Conservation (phyloP, 257 asterid species). For the Solanum stenotomum region DNA sequence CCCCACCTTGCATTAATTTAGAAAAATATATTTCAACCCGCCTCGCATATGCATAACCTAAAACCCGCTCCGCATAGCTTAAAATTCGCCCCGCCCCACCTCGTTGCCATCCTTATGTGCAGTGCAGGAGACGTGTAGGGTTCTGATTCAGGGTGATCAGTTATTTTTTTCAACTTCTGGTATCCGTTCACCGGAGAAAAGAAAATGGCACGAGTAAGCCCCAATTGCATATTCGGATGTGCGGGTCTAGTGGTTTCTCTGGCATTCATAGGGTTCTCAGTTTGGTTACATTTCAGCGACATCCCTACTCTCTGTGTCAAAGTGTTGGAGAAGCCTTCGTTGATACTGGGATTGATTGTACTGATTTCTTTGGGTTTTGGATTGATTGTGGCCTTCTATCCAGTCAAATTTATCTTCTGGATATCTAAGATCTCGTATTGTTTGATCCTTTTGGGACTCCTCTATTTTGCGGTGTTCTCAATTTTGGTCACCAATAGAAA, state of each 20-base stretch:
- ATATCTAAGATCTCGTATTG: conserved; percentile 24
- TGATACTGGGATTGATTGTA: conserved; percentile 31
- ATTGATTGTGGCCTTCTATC: conserved; percentile 33
- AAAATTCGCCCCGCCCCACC: too few species aligned
- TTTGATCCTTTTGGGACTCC: conserved; percentile 22
- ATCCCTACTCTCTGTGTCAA: conserved; percentile 33
- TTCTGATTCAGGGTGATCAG: too few species aligned
- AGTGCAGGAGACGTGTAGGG: too few species aligned
- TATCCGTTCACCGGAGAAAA: too few species aligned
- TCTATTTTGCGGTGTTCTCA: conserved; percentile 34
- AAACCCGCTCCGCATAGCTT: too few species aligned
- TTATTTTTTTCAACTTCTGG: too few species aligned
- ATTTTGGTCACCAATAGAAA: conserved; percentile 41
- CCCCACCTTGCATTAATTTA: too few species aligned
- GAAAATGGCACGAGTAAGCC: conserved; percentile 23
- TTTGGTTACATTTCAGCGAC: conserved; percentile 23
- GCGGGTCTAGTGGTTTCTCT: conserved; percentile 13
- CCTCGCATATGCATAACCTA: neutral
- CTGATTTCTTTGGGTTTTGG: conserved; percentile 35
- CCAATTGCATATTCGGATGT: conserved; percentile 33
- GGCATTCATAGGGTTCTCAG: conserved; percentile 28
- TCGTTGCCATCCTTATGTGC: too few species aligned
- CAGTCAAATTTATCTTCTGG: conserved; percentile 30
- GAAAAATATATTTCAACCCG: too few species aligned
- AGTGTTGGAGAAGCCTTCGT: conserved; percentile 36